Evolutionary conservation across 2,329 filamentous ascomycete species (phyloP), one percentile per base, ranked within the genome.

Genomic region (Periconia digitata): DNA sequence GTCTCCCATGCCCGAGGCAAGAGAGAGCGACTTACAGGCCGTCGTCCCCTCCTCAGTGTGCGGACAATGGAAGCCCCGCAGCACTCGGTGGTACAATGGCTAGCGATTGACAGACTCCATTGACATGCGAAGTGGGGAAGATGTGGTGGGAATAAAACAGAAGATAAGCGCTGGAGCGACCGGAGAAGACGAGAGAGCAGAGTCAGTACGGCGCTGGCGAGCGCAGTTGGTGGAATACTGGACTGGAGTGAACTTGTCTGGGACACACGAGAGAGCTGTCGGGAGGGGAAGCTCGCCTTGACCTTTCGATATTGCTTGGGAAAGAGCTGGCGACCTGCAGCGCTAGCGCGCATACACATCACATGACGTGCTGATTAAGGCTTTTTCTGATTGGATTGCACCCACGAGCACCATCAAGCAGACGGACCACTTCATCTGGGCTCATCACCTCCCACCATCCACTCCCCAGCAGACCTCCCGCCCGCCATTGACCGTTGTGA

Each of bases 41-140:
- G 67, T 70, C 66, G 66, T 69, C 67, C 67, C 66, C 66, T 60
- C 51, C 67, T 68, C 67, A 70, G 69, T 71, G 69, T 65, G 69
- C 69, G 69, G n/a, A n/a, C n/a, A n/a, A n/a, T n/a, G n/a, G 67
- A 69, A 66, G 55, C 70, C 70, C 70, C 70, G 70, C 70, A 72
- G 69, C 70, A 72, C 69, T 67, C 55, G 64, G 67, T 67, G 57
- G 69, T 63, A 67, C 66, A 60, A 64, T 64, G 58, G 61, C 66
- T 72, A 73, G 62, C 70, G 64, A 57, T 70, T 69, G 63, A 68
- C 56, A 56, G 59, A 61, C 69, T 72, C 71, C 71, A 73, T 73
- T 69, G 68, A 71, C 69, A 40, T 47, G 50, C 56, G 50, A 46
- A 45, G 44, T 36, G 44, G 20, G 42, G 29, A 46, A 46, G 50